These are phyloP conservation scores for Penicillium alfredii DNA, from an alignment of 495 filamentous ascomycete species.

Conservation along the genomic window DNA sequence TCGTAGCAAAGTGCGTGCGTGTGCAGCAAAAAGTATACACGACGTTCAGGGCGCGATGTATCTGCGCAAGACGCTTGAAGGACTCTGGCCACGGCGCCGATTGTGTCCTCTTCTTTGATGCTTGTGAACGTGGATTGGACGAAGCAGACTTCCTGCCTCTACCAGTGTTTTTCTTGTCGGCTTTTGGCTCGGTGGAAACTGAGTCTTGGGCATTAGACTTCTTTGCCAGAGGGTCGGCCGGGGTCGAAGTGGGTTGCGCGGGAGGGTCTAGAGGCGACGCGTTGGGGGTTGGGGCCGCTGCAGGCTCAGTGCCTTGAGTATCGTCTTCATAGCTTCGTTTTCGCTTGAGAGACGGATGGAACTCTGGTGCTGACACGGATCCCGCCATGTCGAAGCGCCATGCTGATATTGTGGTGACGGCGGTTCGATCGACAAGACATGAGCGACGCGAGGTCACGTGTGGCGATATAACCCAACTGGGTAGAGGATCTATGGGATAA, in stretches of 20 bases:
- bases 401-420: constrained; percentile 9
- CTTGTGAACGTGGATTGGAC: constrained; percentile 5
- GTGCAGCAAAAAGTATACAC: constrained; percentile 94
- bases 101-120: constrained; percentile 23
- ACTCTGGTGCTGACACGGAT: constrained; percentile 1
- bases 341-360: constrained; percentile 10
- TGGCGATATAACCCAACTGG: constrained; percentile 6
- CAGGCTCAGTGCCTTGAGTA: background rate
- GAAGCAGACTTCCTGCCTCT: constrained; percentile 3
- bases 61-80: constrained; percentile 68
- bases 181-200: background rate
- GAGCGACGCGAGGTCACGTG: constrained; percentile 15
- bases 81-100: constrained; percentile 63
- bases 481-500: no score
- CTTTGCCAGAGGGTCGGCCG: background rate
- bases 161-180: constrained; percentile 3
- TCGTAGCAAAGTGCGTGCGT: constrained; percentile 84
- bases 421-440: no score
- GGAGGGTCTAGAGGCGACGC: constrained; percentile 11
- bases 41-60: constrained; percentile 78
- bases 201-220: background rate
- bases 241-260: background rate
- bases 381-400: constrained; percentile 28
- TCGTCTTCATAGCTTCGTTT: constrained; percentile 15
- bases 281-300: constrained; percentile 8